A percentile compares a stretch with the other conserved stretches of the same genome.
Conservation (phyloP, 1,139 yeast genomes). For the Lizanozyma gosingica region DNA sequence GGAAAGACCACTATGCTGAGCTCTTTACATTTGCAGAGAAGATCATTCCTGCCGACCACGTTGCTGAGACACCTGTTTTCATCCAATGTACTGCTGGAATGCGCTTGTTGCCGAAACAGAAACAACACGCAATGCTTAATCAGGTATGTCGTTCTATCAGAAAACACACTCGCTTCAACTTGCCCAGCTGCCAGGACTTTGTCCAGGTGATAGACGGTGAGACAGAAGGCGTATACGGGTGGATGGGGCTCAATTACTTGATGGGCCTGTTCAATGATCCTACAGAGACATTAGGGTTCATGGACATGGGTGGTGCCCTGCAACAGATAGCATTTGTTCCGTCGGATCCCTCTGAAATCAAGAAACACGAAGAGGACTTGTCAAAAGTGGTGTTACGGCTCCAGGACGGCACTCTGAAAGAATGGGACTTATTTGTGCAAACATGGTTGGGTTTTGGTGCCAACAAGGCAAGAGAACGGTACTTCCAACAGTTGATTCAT, state of each 20-base stretch:
- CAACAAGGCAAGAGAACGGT: conserved; percentile 63
- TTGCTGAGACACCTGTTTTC: conserved; percentile 56
- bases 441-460: conserved; percentile 88
- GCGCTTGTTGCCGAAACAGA: conserved; percentile 48
- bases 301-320: conserved; percentile 92
- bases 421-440: conserved; percentile 68
- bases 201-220: conserved; percentile 73
- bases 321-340: conserved; percentile 79
- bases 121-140: conserved; percentile 36
- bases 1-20: conserved; percentile 51
- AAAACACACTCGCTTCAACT: conserved; percentile 38
- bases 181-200: conserved; percentile 47
- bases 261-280: conserved; percentile 45
- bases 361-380: conserved; percentile 55
- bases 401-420: conserved; percentile 50
- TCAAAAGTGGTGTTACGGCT: conserved; percentile 47
- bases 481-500: conserved; percentile 41
- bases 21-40: conserved; percentile 49
- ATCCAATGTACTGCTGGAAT: conserved; percentile 79
- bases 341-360: conserved; percentile 39
- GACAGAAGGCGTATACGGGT: conserved; percentile 73
- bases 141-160: conserved; percentile 44
- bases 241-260: conserved; percentile 68
- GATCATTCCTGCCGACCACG: conserved; percentile 46
- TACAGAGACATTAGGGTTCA: conserved; percentile 56